Conservation (phyloP, 2,329 filamentous ascomycete genomes). For the Aspergillus hiratsukae region DNA sequence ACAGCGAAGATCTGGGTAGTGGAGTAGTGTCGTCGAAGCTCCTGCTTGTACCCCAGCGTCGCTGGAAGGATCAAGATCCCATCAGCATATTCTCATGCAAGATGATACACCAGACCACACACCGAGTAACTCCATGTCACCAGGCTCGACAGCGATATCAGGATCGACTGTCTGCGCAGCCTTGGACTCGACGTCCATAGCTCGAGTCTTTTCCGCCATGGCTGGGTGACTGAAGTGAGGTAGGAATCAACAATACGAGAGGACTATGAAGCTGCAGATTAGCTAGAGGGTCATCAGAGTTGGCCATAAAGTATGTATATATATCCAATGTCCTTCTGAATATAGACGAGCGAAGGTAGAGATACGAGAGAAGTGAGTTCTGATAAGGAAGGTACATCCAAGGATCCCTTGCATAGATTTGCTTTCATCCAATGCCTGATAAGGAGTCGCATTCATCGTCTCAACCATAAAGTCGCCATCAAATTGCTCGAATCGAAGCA, state of each 20-base stretch:
- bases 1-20: conserved; percentile 59
- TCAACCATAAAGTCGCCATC: background rate
- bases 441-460: background rate
- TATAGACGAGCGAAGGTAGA: background rate
- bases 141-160: conserved; percentile 7
- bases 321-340: background rate
- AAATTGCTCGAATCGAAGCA: no score
- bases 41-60: conserved; percentile 51
- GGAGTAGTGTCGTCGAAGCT: conserved; percentile 57
- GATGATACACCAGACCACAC: background rate
- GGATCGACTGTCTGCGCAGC: background rate
- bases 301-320: no score
- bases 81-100: background rate
- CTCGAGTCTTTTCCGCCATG: conserved; percentile 8
- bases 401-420: background rate
- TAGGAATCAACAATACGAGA: conserved; percentile 3
- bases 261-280: conserved; percentile 1
- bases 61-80: conserved; percentile 15
- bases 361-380: background rate
- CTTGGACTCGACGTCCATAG: conserved; percentile 6
- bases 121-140: conserved; percentile 23
- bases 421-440: background rate
- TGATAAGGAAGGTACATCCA: conserved; percentile 2
- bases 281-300: background rate
- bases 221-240: conserved; percentile 7